Base-by-base conservation (phyloP, 2,329 filamentous ascomycete species). In the Colletotrichum spaethianum region DNA sequence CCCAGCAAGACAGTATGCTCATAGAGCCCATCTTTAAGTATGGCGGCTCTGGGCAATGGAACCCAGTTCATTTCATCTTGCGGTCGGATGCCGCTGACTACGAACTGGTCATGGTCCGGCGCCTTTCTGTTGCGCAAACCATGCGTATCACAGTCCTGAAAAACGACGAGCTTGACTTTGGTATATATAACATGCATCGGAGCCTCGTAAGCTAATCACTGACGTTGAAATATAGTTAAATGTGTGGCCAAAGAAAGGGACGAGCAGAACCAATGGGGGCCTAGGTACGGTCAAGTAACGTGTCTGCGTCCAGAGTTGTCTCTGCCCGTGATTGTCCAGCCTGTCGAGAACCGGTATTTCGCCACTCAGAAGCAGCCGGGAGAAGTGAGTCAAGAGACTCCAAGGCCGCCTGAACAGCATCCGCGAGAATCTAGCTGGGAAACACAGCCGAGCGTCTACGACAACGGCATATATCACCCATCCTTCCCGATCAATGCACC, bases 401-500 rank as follows among this genome's bases (percentile, higher is more conserved):
- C 57, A 42, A 59, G 7, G n/a, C n/a, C 9, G 18, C 46, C 60
- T 4, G n/a, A 63, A 23, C 31, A 23, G 36, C 3, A 42, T 31
- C 48, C 36, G 11, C 31, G 50, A 44, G 63, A 71, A 31, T 73
- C 73, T 44, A 77, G 79, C 31, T 83, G 78, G 68, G 75, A 75
- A 42, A 72, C 74, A n/a, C 73, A 74, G 14, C 75, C 74, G 14
- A 78, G 75, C 56, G 73, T 82, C n/a, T 82, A 80, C 64, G 73
- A 79, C 63, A 68, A 46, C 16, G 72, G 72, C 12, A 57, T 78
- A 16, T 64, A 75, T 18, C 78, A 80, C 61, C 82, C 82, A 2
- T 75, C 75, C 12, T 77, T 84, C 46, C 82, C 83, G 1, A 76
- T 82, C 61, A 77, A 82, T 42, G 82, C 78, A 6, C 79, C 79